Base-by-base conservation (phyloP, 352 stramenopile species). In the Globisporangium yorkense region DNA sequence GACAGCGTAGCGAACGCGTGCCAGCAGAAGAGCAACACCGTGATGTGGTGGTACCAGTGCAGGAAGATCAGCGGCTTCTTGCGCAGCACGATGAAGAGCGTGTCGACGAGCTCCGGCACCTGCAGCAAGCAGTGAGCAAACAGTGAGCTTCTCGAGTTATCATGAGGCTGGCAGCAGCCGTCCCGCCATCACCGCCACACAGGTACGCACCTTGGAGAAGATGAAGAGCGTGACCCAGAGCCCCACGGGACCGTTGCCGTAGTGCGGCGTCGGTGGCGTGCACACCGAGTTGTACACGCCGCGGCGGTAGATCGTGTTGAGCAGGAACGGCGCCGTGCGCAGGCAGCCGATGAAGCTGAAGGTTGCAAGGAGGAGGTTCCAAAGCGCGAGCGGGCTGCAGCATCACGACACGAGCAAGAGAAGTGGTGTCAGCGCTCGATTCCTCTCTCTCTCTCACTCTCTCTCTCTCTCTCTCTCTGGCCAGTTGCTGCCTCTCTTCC, bases 11-110 rank as follows among this genome's bases (percentile, higher is more conserved):
- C 92, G 67, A 98, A 99, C 16, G 89, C 92, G 74, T 98, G 89
- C 96, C 96, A 99, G 79, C 93, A 98, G 71, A 98, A 99, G 39
- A 98, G 79, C 59, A 99, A 72, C 37, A 99, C 96, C 16, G 96
- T 98, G 70, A 98, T 93, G 73, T 99, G 96, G 75, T 99, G 96
- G 79, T 98, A 99, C 96, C 96, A 99, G 75, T 99, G 96, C 50
- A 99, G 75, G 69, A 99, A 98, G 65, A 98, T 98, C 43, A 98
- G 78, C 46, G 85, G 84, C 72, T 98, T 98, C 78, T 98, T 98
- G 74, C 96, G 87, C 56, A 98, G 76, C 56, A 99, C 92, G 67
- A 99, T 98, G 76, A 99, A 98, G 27, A 92, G 82, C 33, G 96
- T 99, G 72, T 99, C 96, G 48, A 98, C 58, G 39, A 99, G 84